Base-by-base conservation (phyloP, 2,329 filamentous ascomycete genomes). In the Trichophyton simii region DNA sequence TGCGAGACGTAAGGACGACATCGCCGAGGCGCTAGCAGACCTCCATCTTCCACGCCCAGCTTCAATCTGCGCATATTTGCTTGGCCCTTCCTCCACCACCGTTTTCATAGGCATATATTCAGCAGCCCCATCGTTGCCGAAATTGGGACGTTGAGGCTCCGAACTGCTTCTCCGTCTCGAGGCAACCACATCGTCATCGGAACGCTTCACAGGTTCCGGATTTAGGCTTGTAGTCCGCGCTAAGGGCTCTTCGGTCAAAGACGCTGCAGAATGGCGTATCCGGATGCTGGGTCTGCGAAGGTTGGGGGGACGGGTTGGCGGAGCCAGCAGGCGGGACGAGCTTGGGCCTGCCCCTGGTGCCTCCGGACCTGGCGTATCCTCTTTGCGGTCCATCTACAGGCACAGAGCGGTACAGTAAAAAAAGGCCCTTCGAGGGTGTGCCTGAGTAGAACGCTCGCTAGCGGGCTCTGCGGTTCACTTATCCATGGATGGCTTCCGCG, bases 141-240 rank as follows among this genome's bases (percentile, higher is more conserved):
- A 72, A 66, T 67, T 73, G 41, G 69, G 69, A 11, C 67, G 71
- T 50, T 71, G 72, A 20, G 74, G 74, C 58, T 76, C 74, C 18
- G 74, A 76, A 61, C 64, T 76, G 63, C 74, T 76, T 64, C 74
- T 73, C 46, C 74, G 72, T 44, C 74, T 71, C 20, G 66, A 68
- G 8, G 63, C 20, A 25, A 44, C 18, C 34, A 58, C 55, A 58
- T 41, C 36, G 18, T 58, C 55, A 13, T 36, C 52, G 28, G 52
- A 9, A 13, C 25, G 13, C 52, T 36, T n/a, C 25, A 18, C 28
- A 18, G 52, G 52, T 6, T 18, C 52, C 13, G 13, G 52, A 13
- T 55, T 36, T 11, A 34, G 31, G 15, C 52, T 55, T 3, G 52
- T n/a, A 36, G 28, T 55, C 28, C 28, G 13, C n/a, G 13, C 28